Evolutionary conservation across 805 yeast species (phyloP), one percentile per base, ranked within the genome.

Genomic region (Schwanniomyces sp.): DNA sequence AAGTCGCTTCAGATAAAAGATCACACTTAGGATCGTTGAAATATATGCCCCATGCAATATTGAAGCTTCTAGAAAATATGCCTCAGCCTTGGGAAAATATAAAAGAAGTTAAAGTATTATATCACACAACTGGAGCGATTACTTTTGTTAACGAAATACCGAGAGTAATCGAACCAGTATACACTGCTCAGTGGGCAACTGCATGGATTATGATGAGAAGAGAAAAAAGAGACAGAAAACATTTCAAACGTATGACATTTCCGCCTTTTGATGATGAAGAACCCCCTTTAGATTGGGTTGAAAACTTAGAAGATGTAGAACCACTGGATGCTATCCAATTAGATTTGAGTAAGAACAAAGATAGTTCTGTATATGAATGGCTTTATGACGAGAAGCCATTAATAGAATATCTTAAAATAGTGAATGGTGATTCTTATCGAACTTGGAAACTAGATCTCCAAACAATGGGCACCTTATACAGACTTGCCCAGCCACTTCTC

Each of bases 221-320:
- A 41, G 98, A 94, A 62, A 94, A 94, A 64, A 80, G 95, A 48
- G 98, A 91, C 62, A 78, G 98, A 55, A 74, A 82, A 29, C 95
- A 88, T 61, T 92, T 94, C 68, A 87, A 89, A 59, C 79, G 99
- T 54, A 85, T 94, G 88, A 78, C 90, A 47, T 88, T 94, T 55
- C 99, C 99, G 1, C 91, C 96, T 0, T 91, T 92, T 68, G 99
- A 94, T 65, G 99, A 94, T 62, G 99, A 94, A 64, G 98, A 92
- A 63, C 97, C 97, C 0, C 95, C 96, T 1, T 61, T 91, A 28
- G 80, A 85, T 47, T 94, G 88, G 84, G 58, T 82, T n/a, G 95
- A 90, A 47, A 86, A 87, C 57, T 70, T 91, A 11, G 86, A 88
- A 51, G 86, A 82, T 12, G 69, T 84, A 0, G 91, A 86, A 43